Evolutionary conservation across 2,329 filamentous ascomycete species (phyloP).

Genomic region (Alternaria panax): DNA sequence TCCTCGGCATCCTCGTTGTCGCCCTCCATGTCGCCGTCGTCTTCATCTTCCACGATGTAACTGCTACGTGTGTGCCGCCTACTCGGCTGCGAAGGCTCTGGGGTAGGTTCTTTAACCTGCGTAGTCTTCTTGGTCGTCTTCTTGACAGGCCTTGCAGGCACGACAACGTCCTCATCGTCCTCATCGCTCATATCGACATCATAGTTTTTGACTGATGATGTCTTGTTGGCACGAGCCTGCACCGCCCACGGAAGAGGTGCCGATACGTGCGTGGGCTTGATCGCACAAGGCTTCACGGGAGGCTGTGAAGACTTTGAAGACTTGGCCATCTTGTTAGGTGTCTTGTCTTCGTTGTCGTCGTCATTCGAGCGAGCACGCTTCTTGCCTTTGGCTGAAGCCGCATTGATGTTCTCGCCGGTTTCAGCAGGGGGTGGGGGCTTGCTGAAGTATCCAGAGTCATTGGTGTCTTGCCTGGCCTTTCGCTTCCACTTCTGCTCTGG

Average conservation of each 20-base stretch:
- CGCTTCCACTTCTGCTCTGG: not conserved
- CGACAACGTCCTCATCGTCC: not conserved
- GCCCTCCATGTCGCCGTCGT: not conserved
- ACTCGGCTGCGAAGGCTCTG: not conserved
- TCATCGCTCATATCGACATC: not conserved
- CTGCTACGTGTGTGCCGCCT: not conserved
- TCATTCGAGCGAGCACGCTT: not conserved
- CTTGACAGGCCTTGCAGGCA: not conserved
- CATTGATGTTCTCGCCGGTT: not conserved
- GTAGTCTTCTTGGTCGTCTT: not conserved
- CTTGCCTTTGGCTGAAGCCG: not conserved
- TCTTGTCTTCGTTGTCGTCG: not conserved
- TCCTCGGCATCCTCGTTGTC: not conserved
- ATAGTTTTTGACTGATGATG: not conserved
- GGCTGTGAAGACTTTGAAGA: not conserved
- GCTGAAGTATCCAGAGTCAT: not conserved
- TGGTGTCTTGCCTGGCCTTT: not conserved
- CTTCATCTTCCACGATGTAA: not conserved
- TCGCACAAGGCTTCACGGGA: no score
- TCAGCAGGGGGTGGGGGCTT: no score
- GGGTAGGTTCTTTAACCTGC: not conserved
- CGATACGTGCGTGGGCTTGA: not conserved
- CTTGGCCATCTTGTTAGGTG: not conserved
- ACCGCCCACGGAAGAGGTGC: not conserved
- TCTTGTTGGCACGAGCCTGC: not conserved